phyloP scores from a whole-genome alignment of 1,284 basidiomycete species.

The Phellopilus nigrolimitatus region DNA sequence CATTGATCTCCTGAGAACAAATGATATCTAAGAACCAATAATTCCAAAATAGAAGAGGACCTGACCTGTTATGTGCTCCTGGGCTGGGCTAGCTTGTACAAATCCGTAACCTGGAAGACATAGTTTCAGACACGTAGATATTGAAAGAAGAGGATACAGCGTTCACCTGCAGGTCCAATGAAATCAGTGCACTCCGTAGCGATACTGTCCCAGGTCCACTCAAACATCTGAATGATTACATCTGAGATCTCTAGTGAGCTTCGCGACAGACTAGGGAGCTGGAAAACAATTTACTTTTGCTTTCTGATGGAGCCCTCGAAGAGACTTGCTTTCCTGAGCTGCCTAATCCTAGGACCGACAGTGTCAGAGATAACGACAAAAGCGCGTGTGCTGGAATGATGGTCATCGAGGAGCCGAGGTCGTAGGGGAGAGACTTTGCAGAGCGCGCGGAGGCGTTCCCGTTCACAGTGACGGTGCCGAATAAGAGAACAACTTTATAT shows the following conservation, averaged over 20 bases:
- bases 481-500: too few relatives aligned
- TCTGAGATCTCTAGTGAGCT: slow-evolving; percentile 17
- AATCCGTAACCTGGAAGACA: slow-evolving; percentile 48
- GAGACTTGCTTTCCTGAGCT: too few relatives aligned
- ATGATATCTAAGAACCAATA: not conserved
- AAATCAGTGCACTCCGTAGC: slow-evolving; percentile 61
- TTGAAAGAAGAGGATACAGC: slow-evolving; percentile 1
- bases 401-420: too few relatives aligned
- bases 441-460: too few relatives aligned
- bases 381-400: too few relatives aligned
- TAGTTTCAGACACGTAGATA: slow-evolving; percentile 3
- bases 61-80: slow-evolving; percentile 29
- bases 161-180: slow-evolving; percentile 50
- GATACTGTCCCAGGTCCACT: slow-evolving; percentile 47
- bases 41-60: not conserved
- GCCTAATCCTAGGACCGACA: too few relatives aligned
- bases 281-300: too few relatives aligned
- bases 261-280: too few relatives aligned
- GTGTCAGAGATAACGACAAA: too few relatives aligned
- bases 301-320: too few relatives aligned
- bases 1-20: slow-evolving; percentile 36
- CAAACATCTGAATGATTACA: slow-evolving; percentile 37
- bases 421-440: too few relatives aligned
- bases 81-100: slow-evolving; percentile 45
- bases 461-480: too few relatives aligned